Base-by-base conservation (phyloP, 306 rosid species). In the Cucumis cinereus region DNA sequence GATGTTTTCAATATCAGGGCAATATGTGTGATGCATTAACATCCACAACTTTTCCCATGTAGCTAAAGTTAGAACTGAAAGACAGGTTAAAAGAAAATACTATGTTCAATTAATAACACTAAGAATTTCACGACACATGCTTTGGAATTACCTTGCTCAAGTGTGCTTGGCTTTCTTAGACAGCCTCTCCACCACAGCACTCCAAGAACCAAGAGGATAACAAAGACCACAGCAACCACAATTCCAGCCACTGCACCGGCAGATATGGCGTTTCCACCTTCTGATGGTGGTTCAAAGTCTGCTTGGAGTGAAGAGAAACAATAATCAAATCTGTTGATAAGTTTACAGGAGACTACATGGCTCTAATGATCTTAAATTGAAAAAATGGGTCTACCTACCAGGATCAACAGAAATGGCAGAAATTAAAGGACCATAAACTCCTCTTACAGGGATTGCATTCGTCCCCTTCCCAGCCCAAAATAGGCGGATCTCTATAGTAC, bases 391-490 rank as follows among this genome's bases (percentile, higher is more conserved):
- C 54, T 33, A 76, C 82, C 54, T 75, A 86, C 87, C 73, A 26
- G 79, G 73, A 67, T 47, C n/a, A 43, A 79, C 75, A 26, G 82
- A 73, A 73, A 86, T 86, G 45, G 89, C 89, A 5, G 85, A 86
- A 55, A 86, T 81, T 15, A 86, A 83, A 68, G 89, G 87, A 54
- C 89, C 87, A 41, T 81, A 86, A 56, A 60, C 54, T 83, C 85
- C 87, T 77, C 82, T 56, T 1, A 0, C 1, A 3, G 89, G 87
- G 61, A 83, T 81, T 35, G 70, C 79, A 16, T 35, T 43, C 33
- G 87, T 77, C 23, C 89, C 89, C 70, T 77, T 86, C 45, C 89
- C 89, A 20, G 87, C 82, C 89, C 89, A 86, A 64, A 47, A 77
- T 26, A 86, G 78, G 45, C 82, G 83, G 57, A 86, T 83, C 72